Evolutionary conservation across 2,329 filamentous ascomycete genomes (phyloP).

Genomic region (Fusarium clavum): DNA sequence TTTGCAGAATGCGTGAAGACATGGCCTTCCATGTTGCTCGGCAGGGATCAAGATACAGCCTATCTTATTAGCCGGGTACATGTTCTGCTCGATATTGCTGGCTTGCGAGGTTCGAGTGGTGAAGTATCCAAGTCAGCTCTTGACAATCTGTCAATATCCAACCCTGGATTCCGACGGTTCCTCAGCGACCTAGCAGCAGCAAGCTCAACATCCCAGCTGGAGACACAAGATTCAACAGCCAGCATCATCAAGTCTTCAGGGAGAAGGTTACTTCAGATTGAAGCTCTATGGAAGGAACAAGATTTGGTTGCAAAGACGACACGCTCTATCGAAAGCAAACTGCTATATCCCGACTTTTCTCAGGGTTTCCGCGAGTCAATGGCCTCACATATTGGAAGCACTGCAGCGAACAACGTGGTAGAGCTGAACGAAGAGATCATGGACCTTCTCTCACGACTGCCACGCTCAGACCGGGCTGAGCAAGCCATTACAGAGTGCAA

Average conservation of each 20-base stretch:
- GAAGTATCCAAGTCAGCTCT: slow-evolving; percentile 30
- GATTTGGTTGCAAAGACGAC: slow-evolving; percentile 46
- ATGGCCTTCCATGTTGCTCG: slow-evolving; percentile 45
- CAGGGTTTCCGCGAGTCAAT: slow-evolving; percentile 47
- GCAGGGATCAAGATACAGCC: slow-evolving; percentile 34
- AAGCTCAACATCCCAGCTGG: slow-evolving; percentile 22
- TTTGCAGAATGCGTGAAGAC: slow-evolving; percentile 43
- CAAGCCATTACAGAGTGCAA: slow-evolving; percentile 24
- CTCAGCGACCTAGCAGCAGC: slow-evolving; percentile 38
- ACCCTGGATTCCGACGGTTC: slow-evolving; percentile 36
- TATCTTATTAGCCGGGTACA: slow-evolving; percentile 50
- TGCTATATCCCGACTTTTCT: slow-evolving; percentile 49
- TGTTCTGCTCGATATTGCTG: slow-evolving; percentile 54
- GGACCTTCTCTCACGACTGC: slow-evolving; percentile 15
- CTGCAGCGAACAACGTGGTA: slow-evolving; percentile 36
- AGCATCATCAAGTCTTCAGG: slow-evolving; percentile 16
- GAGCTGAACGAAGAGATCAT: slow-evolving; percentile 42
- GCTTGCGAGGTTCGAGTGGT: slow-evolving; percentile 35
- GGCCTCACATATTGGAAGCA: slow-evolving; percentile 45
- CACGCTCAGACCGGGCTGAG: slow-evolving; percentile 6
- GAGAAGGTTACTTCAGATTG: slow-evolving; percentile 50
- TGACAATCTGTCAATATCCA: slow-evolving; percentile 46
- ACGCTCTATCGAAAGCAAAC: slow-evolving; percentile 51
- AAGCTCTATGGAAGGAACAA: slow-evolving; percentile 51
- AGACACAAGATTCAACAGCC: background rate